A percentile compares a stretch with the other conserved stretches of the same genome.
Evolutionary conservation across 208 protist genomes (phyloP).

Genomic region (Wallacemonas sp.): DNA sequence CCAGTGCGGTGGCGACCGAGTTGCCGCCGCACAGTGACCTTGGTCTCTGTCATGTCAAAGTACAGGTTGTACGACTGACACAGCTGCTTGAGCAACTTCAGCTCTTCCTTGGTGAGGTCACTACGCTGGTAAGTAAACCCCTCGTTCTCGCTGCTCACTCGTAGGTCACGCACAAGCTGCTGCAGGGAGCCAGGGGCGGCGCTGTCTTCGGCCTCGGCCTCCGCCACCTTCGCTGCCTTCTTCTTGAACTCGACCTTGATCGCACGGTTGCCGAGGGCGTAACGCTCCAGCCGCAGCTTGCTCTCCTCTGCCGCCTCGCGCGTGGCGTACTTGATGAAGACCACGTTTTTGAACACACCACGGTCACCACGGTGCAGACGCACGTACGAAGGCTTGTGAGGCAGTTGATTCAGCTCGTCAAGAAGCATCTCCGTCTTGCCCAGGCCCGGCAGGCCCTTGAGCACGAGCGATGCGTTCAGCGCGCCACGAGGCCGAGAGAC

Average conservation of each 20-base stretch:
- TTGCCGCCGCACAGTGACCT: slow-evolving; percentile 63
- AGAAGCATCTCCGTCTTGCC: slow-evolving; percentile 64
- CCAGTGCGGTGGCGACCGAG: slow-evolving; percentile 17
- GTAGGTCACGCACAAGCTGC: slow-evolving; percentile 73
- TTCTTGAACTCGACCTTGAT: slow-evolving; percentile 88
- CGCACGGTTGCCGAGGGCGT: slow-evolving; percentile 49
- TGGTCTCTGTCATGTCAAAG: slow-evolving; percentile 56
- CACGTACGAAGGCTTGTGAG: slow-evolving; percentile 75
- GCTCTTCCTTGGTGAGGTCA: slow-evolving; percentile 64
- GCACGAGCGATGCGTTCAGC: slow-evolving; percentile 73
- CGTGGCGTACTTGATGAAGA: slow-evolving; percentile 85
- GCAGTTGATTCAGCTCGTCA: slow-evolving; percentile 52
- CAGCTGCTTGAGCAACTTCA: slow-evolving; percentile 77
- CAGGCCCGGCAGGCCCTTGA: slow-evolving; percentile 77
- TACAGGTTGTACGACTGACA: slow-evolving; percentile 68
- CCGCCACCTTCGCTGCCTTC: slow-evolving; percentile 22
- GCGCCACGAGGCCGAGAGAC: slow-evolving; percentile 53
- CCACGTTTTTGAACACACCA: slow-evolving; percentile 78
- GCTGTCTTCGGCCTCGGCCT: background rate
- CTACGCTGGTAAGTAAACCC: slow-evolving; percentile 57
- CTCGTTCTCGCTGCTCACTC: slow-evolving; percentile 75
- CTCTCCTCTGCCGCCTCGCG: slow-evolving; percentile 92
- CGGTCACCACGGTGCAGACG: slow-evolving; percentile 77
- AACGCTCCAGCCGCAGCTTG: slow-evolving; percentile 82
- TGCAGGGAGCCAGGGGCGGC: slow-evolving; percentile 27